A percentile compares a stretch with the other conserved stretches of the same genome.
These are phyloP conservation scores for Moelleriella libera DNA, from an alignment of 2,329 filamentous ascomycete species.

Conservation along the genomic window DNA sequence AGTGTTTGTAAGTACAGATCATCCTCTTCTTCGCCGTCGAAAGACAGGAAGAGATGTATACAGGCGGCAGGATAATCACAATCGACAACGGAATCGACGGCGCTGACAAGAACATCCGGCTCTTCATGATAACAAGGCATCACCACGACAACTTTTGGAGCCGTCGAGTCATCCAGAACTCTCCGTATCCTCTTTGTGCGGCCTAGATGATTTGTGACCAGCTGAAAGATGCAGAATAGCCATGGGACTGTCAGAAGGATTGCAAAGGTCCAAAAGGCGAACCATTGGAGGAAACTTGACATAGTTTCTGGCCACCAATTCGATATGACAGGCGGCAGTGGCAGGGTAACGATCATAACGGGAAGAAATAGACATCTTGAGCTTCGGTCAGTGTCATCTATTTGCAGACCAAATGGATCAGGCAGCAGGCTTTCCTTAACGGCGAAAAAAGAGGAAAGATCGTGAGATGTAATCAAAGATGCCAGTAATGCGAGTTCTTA, in stretches of 20 bases:
- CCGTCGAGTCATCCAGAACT: constrained; percentile 68
- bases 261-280: constrained; percentile 89
- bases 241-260: constrained; percentile 75
- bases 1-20: constrained; percentile 82
- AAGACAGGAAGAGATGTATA: constrained; percentile 89
- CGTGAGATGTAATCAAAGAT: too few species aligned
- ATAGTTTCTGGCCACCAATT: constrained; percentile 56
- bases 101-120: constrained; percentile 68
- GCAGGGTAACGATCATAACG: constrained; percentile 86
- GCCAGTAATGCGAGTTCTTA: too few species aligned
- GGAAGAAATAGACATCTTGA: constrained; percentile 71
- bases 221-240: constrained; percentile 84
- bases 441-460: too few species aligned
- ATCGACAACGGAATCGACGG: constrained; percentile 81
- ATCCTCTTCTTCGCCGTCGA: constrained; percentile 81
- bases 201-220: constrained; percentile 77
- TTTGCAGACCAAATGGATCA: not conserved
- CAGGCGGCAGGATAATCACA: constrained; percentile 88
- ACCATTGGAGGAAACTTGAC: constrained; percentile 72
- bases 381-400: not conserved
- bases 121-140: constrained; percentile 97
- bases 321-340: constrained; percentile 59
- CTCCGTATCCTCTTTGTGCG: constrained; percentile 71
- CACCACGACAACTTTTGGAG: constrained; percentile 87
- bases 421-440: too few species aligned